Percentiles rank a stretch among this genome's conserved stretches.
phyloP scores from a whole-genome alignment of 192 early-diverging fungal species.

The Lobosporangium transversale region DNA sequence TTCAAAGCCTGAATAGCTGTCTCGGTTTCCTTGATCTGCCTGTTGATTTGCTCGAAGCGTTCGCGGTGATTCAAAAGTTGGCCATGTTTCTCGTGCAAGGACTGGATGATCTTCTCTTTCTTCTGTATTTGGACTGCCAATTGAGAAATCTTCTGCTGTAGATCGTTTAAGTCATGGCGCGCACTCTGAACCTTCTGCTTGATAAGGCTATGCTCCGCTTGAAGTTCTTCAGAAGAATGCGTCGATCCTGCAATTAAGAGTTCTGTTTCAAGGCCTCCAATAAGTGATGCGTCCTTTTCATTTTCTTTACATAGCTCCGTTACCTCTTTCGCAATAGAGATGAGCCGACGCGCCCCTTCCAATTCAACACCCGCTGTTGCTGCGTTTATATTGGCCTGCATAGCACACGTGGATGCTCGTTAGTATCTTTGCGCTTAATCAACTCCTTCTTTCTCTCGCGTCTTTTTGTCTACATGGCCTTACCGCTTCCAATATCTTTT shows the following conservation, averaged over 20 bases:
- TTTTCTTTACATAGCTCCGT: slow-evolving; percentile 15
- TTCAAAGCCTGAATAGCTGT: slow-evolving; percentile 17
- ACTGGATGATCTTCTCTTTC: slow-evolving; percentile 65
- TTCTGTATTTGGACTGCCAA: slow-evolving; percentile 59
- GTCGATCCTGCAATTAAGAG: slow-evolving; percentile 66
- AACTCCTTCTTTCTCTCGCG: too few relatives aligned
- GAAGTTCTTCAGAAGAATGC: slow-evolving; percentile 74
- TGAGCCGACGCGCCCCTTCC: slow-evolving; percentile 7
- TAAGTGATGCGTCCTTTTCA: slow-evolving; percentile 1
- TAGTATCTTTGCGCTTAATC: too few relatives aligned
- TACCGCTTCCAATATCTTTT: slow-evolving; percentile 42
- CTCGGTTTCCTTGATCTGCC: slow-evolving; percentile 59
- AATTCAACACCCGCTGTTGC: slow-evolving; percentile 7
- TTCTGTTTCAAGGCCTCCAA: slow-evolving; percentile 54
- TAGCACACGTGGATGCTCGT: too few relatives aligned
- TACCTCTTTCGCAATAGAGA: slow-evolving; percentile 5
- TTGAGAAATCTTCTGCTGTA: slow-evolving; percentile 66
- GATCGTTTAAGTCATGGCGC: slow-evolving; percentile 41
- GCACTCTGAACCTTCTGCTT: slow-evolving; percentile 57
- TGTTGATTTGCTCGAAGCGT: slow-evolving; percentile 41
- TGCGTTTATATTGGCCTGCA: slow-evolving; percentile 26
- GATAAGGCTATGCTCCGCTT: slow-evolving; percentile 63
- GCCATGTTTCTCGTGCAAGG: slow-evolving; percentile 46
- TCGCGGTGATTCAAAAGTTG: slow-evolving; percentile 53
- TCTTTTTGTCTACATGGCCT: slow-evolving; percentile 2